Base-by-base conservation (phyloP, 352 stramenopile species). In the Plasmopara muralis region DNA sequence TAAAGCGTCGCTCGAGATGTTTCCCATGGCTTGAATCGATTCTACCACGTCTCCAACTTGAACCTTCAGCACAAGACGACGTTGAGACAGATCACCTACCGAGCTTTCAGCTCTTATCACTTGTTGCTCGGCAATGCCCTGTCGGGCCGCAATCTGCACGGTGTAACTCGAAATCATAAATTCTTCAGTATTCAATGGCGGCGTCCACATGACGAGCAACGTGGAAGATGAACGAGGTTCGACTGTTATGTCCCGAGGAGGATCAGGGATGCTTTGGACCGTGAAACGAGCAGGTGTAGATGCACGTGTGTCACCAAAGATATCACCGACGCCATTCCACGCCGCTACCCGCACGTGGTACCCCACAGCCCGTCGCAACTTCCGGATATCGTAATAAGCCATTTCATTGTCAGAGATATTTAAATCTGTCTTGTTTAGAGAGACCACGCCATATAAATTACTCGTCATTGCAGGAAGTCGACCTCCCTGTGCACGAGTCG, bases 341-440 rank as follows among this genome's bases (percentile, higher is more conserved):
- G 94, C 85, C n/a, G 88, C 90, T 0, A 98, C 84, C 5, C 87
- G 83, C 2, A 96, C 84, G 43, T 96, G 85, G 46, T 95, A 96
- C 0, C 58, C 50, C 5, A 89, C 68, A 0, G 64, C 83, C n/a
- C 48, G 45, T 7, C 43, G 38, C 15, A 87, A 28, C 1, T 40
- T 47, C 2, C 38, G 42, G 10, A 87, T 68, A 9, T 66, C 52
- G 37, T 75, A 84, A 2, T 46, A 45, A 5, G 50, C 62, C 4
- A 75, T 35, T 0, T 57, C 59, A 44, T 51, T 62, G 0, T 41
- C 34, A 9, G 62, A 40, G 5, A 70, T 57, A n/a, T 66, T 9
- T 16, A 70, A 47, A 12, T 61, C 64, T 0, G 51, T 57, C 43
- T 56, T 71, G 35, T 77, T 44, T 9, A 97, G 60, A 4, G 87